Evolutionary conservation across 768 basidiomycete species (phyloP), one percentile per base, ranked within the genome.

Genomic region (Gymnopilus dilepis): DNA sequence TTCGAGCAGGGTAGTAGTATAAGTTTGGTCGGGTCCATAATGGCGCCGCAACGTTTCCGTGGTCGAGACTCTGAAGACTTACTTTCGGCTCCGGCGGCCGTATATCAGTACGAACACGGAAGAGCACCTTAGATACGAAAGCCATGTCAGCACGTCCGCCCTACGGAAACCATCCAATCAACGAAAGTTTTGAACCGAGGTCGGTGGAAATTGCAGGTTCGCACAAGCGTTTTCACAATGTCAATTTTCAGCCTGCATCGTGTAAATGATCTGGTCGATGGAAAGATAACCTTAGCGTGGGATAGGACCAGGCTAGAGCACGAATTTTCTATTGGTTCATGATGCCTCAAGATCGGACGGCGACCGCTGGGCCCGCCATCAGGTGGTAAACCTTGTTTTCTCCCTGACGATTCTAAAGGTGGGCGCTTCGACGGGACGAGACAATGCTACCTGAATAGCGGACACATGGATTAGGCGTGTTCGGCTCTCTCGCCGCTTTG

Each of bases 241-340:
- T 47, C 17, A 47, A 47, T 28, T 28, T 28, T 28, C 6, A 4
- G 28, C 11, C 45, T 50, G 47, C 47, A 50, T 17, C 47, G 22
- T 50, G 30, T 28, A 31, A 30, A 50, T 50, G 30, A 30, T 50
- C 12, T 4, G 15, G 47, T 28, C 30, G 28, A 50, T 50, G 13
- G 47, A 13, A 30, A 50, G 47, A 50, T 50, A 50, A n/a, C 26
- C 47, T 50, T 28, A 50, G n/a, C 41, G 59, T 53, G 59, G 38
- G 48, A 51, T 21, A 41, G 19, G 50, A 33, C 50, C 26, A 41
- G 51, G 26, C 4, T 12, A 28, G 28, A 41, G 26, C 5, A 28
- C 24, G 12, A 31, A 5, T 28, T 50, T 28, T 17, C n/a, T 21
- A 33, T 28, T 53, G 19, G 58, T 6, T 38, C 45, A 37, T 58